Percentiles rank a stretch among this genome's conserved stretches.
These are phyloP conservation scores for Lentinula aciculospora DNA, from an alignment of 768 basidiomycete species.

Conservation along the genomic window DNA sequence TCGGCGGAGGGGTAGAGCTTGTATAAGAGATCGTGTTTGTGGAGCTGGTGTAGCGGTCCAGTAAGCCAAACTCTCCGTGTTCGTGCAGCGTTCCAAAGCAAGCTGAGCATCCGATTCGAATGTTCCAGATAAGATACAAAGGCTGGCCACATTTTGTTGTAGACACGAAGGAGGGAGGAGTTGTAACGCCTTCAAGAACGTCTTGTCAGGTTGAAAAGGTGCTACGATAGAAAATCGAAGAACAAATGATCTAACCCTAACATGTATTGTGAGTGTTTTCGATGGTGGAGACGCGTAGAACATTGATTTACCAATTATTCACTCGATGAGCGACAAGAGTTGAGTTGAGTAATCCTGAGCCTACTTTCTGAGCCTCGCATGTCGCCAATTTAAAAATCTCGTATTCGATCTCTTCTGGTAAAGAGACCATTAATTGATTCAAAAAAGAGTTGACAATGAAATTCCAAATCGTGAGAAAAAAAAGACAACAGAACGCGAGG, in stretches of 20 bases:
- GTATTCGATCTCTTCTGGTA: neutral
- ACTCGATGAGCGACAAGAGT: neutral
- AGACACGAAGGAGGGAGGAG: neutral
- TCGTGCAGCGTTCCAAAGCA: neutral
- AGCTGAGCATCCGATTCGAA: neutral
- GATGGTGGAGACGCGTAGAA: neutral
- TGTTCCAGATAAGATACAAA: neutral
- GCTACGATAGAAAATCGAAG: neutral
- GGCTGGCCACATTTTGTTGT: neutral
- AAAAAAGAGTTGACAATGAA: no score
- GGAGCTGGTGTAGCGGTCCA: neutral
- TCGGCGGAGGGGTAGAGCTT: neutral
- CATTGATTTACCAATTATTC: neutral
- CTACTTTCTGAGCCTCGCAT: neutral
- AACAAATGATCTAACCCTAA: neutral
- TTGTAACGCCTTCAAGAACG: neutral
- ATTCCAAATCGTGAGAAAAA: no score
- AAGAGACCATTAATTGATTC: neutral
- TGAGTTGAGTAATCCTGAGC: neutral
- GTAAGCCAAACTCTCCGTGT: neutral
- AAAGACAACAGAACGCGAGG: no score
- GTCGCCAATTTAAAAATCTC: neutral
- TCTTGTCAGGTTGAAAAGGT: neutral
- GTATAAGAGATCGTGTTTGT: neutral
- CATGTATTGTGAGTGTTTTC: neutral